These are phyloP conservation scores for Collybiopsis confluens DNA, from an alignment of 768 basidiomycete genomes.

Conservation along the genomic window DNA sequence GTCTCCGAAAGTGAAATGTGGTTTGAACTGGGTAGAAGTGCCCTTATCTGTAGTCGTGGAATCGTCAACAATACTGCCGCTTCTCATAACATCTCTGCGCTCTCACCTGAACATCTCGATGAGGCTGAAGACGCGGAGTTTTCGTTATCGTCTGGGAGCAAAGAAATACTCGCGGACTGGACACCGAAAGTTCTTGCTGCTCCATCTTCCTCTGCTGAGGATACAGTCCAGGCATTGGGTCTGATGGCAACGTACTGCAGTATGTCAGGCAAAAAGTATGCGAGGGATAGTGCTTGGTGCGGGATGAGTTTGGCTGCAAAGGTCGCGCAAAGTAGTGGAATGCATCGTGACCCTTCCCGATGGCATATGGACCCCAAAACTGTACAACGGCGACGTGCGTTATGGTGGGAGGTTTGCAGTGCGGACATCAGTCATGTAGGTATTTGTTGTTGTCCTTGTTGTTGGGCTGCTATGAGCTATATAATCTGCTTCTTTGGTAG, in stretches of 20 bases:
- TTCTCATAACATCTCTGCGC: neutral
- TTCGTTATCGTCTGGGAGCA: no score
- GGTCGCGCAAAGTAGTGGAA: slow-evolving; percentile 47
- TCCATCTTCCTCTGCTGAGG: neutral
- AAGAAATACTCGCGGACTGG: neutral
- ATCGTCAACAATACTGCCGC: slow-evolving; percentile 30
- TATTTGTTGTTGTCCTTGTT: slow-evolving; percentile 7
- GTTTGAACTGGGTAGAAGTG: slow-evolving; percentile 52
- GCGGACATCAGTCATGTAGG: slow-evolving; percentile 34
- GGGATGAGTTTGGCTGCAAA: slow-evolving; percentile 56
- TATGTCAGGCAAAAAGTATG: slow-evolving; percentile 43
- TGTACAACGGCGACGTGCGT: slow-evolving; percentile 29
- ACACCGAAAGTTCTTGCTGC: neutral
- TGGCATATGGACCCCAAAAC: slow-evolving; percentile 35
- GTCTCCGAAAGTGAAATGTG: slow-evolving; percentile 58
- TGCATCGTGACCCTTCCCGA: slow-evolving; percentile 33
- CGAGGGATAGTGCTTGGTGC: slow-evolving; percentile 46
- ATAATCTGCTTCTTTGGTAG: neutral
- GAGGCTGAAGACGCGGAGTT: no score
- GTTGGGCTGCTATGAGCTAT: neutral
- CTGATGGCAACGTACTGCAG: slow-evolving; percentile 54
- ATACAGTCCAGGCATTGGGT: slow-evolving; percentile 57
- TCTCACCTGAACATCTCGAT: no score
- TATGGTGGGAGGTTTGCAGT: slow-evolving; percentile 37
- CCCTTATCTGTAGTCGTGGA: slow-evolving; percentile 49